phyloP scores from a whole-genome alignment of 2,329 filamentous ascomycete genomes.

The Neonectria coccinea region DNA sequence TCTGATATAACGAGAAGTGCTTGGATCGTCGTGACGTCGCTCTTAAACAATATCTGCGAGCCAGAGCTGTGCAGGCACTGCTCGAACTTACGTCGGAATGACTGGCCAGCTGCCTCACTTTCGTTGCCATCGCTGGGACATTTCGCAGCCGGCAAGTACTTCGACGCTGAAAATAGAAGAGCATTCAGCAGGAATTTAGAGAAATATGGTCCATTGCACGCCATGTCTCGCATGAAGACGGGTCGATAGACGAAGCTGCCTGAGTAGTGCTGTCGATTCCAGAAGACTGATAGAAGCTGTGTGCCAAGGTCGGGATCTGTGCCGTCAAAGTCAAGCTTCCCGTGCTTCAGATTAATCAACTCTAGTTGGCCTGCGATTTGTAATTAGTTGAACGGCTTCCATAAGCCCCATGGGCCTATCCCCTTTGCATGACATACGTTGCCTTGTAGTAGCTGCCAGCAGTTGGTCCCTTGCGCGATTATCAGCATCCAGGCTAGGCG shows the following conservation, averaged over 20 bases:
- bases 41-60: background rate
- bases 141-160: constrained; percentile 50
- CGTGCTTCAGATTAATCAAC: constrained; percentile 57
- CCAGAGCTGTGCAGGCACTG: background rate
- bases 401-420: background rate
- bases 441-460: constrained; percentile 32
- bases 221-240: constrained; percentile 66
- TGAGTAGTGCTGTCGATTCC: constrained; percentile 65
- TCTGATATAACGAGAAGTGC: background rate
- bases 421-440: constrained; percentile 25
- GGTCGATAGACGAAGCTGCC: constrained; percentile 61
- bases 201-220: constrained; percentile 65
- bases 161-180: constrained; percentile 57
- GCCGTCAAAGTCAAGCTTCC: constrained; percentile 66
- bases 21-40: background rate
- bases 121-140: constrained; percentile 59
- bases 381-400: background rate
- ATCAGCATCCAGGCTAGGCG: background rate
- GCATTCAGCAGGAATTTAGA: constrained; percentile 68
- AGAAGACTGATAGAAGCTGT: constrained; percentile 63
- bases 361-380: constrained; percentile 58
- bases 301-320: constrained; percentile 63
- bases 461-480: constrained; percentile 26
- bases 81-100: background rate
- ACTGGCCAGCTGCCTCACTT: constrained; percentile 55